phyloP scores from a whole-genome alignment of 2,329 filamentous ascomycete species.

The Xylaria sp. region DNA sequence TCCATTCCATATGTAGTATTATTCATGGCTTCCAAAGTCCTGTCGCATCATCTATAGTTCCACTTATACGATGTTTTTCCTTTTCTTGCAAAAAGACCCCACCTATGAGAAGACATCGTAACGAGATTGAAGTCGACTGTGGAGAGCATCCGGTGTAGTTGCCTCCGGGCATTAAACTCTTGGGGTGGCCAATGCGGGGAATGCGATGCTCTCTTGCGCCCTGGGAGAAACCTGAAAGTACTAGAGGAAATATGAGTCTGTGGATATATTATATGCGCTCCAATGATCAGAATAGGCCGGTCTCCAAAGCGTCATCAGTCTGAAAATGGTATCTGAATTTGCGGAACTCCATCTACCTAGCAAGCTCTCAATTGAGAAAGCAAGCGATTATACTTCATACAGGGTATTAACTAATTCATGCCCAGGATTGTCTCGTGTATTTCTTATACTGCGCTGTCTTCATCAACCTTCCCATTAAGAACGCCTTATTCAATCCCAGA shows the following conservation, averaged over 20 bases:
- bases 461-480: neutral
- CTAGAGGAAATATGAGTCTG: neutral
- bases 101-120: constrained; percentile 9
- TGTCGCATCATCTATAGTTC: neutral
- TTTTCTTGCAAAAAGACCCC: neutral
- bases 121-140: neutral
- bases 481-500: neutral
- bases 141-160: constrained; percentile 21
- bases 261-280: constrained; percentile 24
- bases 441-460: neutral
- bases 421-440: neutral
- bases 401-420: neutral
- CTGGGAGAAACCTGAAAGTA: neutral
- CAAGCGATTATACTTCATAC: neutral
- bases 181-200: neutral
- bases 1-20: neutral
- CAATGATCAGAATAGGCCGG: constrained; percentile 6
- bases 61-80: neutral
- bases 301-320: neutral
- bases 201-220: neutral
- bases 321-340: neutral
- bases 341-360: neutral
- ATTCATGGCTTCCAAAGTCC: neutral
- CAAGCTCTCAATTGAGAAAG: neutral
- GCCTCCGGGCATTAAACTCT: neutral